These are phyloP conservation scores for Metschnikowia arizonensis DNA, from an alignment of 805 yeast genomes.

Conservation along the genomic window DNA sequence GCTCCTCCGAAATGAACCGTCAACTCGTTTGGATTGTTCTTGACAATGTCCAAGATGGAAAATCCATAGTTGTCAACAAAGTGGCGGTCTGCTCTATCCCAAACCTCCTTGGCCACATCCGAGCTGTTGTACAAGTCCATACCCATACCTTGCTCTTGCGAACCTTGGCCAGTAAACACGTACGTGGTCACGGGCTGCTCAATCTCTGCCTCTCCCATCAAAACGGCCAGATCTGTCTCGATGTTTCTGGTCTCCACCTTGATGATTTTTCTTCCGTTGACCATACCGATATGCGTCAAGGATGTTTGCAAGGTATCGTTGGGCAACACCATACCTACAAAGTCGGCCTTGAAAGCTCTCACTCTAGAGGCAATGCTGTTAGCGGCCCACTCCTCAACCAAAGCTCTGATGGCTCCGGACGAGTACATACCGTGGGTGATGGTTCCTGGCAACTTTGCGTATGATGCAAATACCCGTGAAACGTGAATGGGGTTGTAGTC, in stretches of 20 bases:
- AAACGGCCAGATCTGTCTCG: slow-evolving; percentile 71
- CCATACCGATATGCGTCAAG: slow-evolving; percentile 96
- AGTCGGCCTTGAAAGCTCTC: slow-evolving; percentile 84
- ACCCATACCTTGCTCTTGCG: slow-evolving; percentile 99
- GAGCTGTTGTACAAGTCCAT: slow-evolving; percentile 94
- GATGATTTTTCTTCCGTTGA: slow-evolving; percentile 96
- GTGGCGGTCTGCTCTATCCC: slow-evolving; percentile 97
- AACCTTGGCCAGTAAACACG: slow-evolving; percentile 99
- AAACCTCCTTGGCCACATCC: slow-evolving; percentile 87
- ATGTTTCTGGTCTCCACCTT: slow-evolving; percentile 85
- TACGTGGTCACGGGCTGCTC: slow-evolving; percentile 97
- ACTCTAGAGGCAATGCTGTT: slow-evolving; percentile 94
- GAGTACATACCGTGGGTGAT: slow-evolving; percentile 99
- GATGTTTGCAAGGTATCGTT: slow-evolving; percentile 83
- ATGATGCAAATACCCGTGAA: slow-evolving; percentile 87
- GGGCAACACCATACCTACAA: slow-evolving; percentile 97
- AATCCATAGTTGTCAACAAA: slow-evolving; percentile 93
- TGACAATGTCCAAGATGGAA: slow-evolving; percentile 93
- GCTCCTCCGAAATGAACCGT: slow-evolving; percentile 98
- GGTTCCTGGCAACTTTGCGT: slow-evolving; percentile 93
- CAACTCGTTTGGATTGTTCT: slow-evolving; percentile 90
- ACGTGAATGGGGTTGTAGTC: slow-evolving; percentile 99
- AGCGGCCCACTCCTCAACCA: slow-evolving; percentile 98
- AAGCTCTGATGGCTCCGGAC: slow-evolving; percentile 88
- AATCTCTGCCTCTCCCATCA: slow-evolving; percentile 95